These are phyloP conservation scores for Achlya hypogyna DNA, from an alignment of 352 stramenopile genomes.

Conservation along the genomic window DNA sequence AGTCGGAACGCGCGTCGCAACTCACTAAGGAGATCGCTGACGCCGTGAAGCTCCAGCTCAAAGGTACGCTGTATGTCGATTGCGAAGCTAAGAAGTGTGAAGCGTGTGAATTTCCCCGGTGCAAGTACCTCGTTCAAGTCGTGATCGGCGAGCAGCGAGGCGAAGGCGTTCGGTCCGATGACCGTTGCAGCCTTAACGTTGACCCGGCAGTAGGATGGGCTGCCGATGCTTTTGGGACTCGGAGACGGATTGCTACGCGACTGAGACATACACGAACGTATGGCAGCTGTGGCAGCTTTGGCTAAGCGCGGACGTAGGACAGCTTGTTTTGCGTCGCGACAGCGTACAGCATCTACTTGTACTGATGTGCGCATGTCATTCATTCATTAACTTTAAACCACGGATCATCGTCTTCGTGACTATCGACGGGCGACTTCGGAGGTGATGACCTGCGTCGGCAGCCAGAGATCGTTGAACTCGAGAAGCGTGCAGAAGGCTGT, in stretches of 20 bases:
- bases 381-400: slow-evolving; percentile 17
- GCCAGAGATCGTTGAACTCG: neutral
- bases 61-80: slow-evolving; percentile 33
- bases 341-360: slow-evolving; percentile 84
- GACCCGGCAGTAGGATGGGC: slow-evolving; percentile 65
- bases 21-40: slow-evolving; percentile 85
- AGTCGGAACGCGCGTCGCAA: slow-evolving; percentile 60
- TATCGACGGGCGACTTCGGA: neutral
- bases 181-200: neutral
- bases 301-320: slow-evolving; percentile 37
- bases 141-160: slow-evolving; percentile 85
- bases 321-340: slow-evolving; percentile 84
- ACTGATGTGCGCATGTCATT: slow-evolving; percentile 33
- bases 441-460: neutral
- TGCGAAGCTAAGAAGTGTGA: slow-evolving; percentile 6
- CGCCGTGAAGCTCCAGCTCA: slow-evolving; percentile 69
- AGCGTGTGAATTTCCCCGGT: slow-evolving; percentile 65
- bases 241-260: slow-evolving; percentile 84
- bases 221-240: slow-evolving; percentile 87
- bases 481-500: neutral
- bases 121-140: slow-evolving; percentile 88
- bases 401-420: neutral
- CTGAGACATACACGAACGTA: slow-evolving; percentile 84
- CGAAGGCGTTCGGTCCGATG: slow-evolving; percentile 58
- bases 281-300: slow-evolving; percentile 1